Base-by-base conservation (phyloP, 2,329 filamentous ascomycete species). In the Calycina herbarum region DNA sequence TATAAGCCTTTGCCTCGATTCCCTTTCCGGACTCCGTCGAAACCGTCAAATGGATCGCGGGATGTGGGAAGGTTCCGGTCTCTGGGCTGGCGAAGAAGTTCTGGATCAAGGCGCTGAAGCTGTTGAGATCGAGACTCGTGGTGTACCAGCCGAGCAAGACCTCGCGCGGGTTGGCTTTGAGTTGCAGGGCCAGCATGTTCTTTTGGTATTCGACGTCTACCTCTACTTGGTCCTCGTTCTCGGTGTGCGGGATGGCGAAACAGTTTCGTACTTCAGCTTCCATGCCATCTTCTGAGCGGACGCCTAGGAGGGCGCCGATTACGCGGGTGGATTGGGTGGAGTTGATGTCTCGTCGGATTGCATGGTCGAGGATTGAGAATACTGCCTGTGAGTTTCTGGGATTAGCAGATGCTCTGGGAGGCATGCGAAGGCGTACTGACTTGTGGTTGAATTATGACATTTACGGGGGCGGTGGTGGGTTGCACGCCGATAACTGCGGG, bases 171-270 rank as follows among this genome's bases (percentile, higher is more conserved):
- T 93, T 91, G 65, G 94, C 94, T 82, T 94, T 94, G 73, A 98
- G 88, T 78, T 97, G 94, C 74, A 99, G 84, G 67, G 92, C 90
- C 66, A 98, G 89, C 95, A 99, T 99, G 80, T 94, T 94, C 87
- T 98, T 98, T 83, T 99, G 95, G 82, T 98, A 99, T 81, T 99
- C 95, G 86, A 99, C 96, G 78, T 99, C 95, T 70, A 99, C 95
- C 81, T 99, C 95, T 75, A 99, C 95, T 81, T 99, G 95, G 81
- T 99, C 95, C 78, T 94, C 91, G 73, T 94, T 97, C 82, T 99
- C 95, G 73, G 94, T 98, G 83, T 99, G 95, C 72, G 94, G 94
- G 76, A 99, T 96, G 73, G 95, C 95, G 79, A 99, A 99, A 82
- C 93, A 94, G 77, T 93, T 96, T 77, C 93, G 89, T 76, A 99